phyloP scores from a whole-genome alignment of 257 asterid species.

The Cynanchum wilfordii region DNA sequence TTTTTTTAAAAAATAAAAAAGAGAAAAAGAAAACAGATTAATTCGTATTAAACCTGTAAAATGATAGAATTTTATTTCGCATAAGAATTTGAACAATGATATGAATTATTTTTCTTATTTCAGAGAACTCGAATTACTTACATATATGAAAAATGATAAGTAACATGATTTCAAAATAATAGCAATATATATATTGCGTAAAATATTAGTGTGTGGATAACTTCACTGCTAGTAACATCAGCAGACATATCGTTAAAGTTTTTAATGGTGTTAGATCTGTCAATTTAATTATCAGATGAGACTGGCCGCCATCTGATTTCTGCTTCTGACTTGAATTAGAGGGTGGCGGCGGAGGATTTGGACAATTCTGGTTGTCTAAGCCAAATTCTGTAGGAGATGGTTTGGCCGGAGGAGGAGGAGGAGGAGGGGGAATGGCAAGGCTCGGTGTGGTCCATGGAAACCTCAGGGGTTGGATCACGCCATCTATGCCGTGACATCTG shows the following conservation, averaged over 20 bases:
- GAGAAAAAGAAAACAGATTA: too few species aligned
- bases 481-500: conserved; percentile 80
- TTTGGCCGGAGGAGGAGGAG: neutral
- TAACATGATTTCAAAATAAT: too few species aligned
- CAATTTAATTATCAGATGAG: neutral
- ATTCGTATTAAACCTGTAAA: too few species aligned
- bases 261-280: neutral
- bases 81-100: too few species aligned
- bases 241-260: neutral
- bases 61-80: too few species aligned
- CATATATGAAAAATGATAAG: too few species aligned
- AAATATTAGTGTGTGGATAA: neutral
- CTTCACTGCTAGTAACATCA: neutral
- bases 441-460: neutral
- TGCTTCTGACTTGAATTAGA: neutral
- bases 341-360: neutral
- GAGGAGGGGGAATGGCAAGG: neutral
- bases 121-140: too few species aligned
- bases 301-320: conserved; percentile 8
- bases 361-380: neutral
- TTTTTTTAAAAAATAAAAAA: too few species aligned
- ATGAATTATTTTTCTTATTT: too few species aligned
- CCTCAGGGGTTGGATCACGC: conserved; percentile 31
- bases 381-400: neutral
- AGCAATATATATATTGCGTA: too few species aligned